Conservation (phyloP, 495 filamentous ascomycete genomes). For the Cudoniella acicularis region DNA sequence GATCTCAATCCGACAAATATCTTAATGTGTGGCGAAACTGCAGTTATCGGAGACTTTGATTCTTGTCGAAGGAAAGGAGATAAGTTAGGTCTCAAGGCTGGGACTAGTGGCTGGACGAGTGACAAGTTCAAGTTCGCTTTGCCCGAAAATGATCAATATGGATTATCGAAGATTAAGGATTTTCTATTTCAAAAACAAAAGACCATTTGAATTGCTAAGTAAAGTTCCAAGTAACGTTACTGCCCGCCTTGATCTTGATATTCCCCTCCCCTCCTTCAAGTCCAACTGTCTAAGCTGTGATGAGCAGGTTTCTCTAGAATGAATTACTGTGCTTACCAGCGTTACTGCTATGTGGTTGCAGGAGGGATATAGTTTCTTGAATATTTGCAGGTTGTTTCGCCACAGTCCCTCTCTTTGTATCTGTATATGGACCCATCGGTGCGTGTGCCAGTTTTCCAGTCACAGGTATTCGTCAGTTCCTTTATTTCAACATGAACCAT, state of each 20-base stretch:
- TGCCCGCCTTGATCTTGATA: neutral
- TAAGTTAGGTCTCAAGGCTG: neutral
- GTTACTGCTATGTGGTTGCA: neutral
- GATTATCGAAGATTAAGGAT: neutral
- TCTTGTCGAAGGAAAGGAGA: neutral
- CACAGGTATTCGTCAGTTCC: neutral
- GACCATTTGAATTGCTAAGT: too few relatives aligned
- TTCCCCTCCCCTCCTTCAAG: neutral
- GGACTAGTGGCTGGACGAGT: neutral
- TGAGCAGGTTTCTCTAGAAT: neutral
- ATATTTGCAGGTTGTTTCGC: neutral
- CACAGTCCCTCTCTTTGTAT: neutral
- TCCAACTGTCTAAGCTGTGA: neutral
- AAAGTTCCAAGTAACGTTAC: neutral
- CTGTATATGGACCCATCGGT: neutral
- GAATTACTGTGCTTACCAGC: neutral
- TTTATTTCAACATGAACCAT: neutral
- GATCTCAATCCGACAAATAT: conserved; percentile 39
- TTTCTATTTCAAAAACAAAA: too few relatives aligned
- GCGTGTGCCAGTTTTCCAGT: neutral
- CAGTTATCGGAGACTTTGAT: conserved; percentile 21
- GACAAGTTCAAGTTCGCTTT: neutral
- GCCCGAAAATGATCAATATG: neutral
- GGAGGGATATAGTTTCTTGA: conserved; percentile 1
- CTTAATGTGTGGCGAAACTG: conserved; percentile 30